Percentiles rank a stretch among this genome's conserved stretches.
Evolutionary conservation across 2,329 filamentous ascomycete species (phyloP).

Genomic region (Alternaria angustiovoidea): DNA sequence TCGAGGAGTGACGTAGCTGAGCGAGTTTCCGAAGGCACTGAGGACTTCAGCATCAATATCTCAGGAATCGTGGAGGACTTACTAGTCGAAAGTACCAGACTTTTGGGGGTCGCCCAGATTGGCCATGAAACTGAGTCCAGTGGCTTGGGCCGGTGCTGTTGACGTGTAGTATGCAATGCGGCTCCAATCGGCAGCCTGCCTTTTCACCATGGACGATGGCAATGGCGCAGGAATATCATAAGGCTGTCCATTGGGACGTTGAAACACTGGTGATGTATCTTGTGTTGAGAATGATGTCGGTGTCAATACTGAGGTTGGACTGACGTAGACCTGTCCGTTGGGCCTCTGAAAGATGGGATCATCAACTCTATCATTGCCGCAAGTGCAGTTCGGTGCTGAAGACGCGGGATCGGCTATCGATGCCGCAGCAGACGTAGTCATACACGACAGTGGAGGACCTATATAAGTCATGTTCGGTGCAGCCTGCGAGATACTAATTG

Average conservation of each 20-base stretch:
- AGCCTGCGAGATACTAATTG: neutral
- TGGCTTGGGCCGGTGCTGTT: slow-evolving; percentile 48
- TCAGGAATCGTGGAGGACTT: slow-evolving; percentile 8
- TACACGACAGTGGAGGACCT: slow-evolving; percentile 17
- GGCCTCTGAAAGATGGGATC: neutral
- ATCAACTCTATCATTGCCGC: neutral
- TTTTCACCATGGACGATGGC: neutral
- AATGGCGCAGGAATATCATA: neutral
- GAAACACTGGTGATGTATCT: neutral
- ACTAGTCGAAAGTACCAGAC: slow-evolving; percentile 64
- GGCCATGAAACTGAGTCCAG: slow-evolving; percentile 67
- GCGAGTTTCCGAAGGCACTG: slow-evolving; percentile 64
- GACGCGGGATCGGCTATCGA: neutral
- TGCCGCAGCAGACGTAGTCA: slow-evolving; percentile 7
- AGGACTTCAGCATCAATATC: slow-evolving; percentile 7
- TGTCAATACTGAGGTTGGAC: neutral
- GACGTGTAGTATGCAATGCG: slow-evolving; percentile 61
- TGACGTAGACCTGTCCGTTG: slow-evolving; percentile 5
- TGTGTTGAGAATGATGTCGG: neutral
- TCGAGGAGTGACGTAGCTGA: slow-evolving; percentile 62
- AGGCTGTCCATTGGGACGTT: neutral
- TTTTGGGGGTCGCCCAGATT: slow-evolving; percentile 62
- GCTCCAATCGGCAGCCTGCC: slow-evolving; percentile 46
- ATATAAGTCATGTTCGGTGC: slow-evolving; percentile 12
- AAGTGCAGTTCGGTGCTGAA: slow-evolving; percentile 1